Evolutionary conservation across 164 flowering plant species (phyloP), one percentile per base, ranked within the genome.

Genomic region (Sextonia rubra): DNA sequence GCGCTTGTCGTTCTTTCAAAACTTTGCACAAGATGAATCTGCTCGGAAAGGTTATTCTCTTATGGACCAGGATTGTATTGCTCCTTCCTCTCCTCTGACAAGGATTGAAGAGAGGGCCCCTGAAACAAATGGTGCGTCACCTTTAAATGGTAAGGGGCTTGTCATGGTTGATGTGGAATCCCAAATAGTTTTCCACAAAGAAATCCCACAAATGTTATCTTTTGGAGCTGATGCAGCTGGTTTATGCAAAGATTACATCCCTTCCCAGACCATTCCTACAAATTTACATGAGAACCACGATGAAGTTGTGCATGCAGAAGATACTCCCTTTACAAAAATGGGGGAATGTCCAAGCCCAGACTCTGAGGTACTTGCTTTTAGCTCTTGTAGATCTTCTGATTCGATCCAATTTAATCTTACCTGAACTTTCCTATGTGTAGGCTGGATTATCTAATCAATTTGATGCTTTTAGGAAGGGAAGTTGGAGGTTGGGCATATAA

Each of bases 1-100:
- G 77, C 90, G 70, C 71, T 93, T 98, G 98, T 92, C 99, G 37
- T 93, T 86, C 75, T 91, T 96, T 77, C 95, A 88, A 66, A 88
- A 90, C 61, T 82, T 96, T 79, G 99, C 89, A 32, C 89, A 83
- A 73, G 88, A 82, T 75, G 87, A 82, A 44, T 84, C 82, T 79
- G 74, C 47, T 47, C 74, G 83, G 70, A 89, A 82, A 47, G 94
- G 89, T 82, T 85, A 84, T 77, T 94, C 99, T 69, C 88, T 90
- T 65, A 87, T 91, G 77, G 98, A 94, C 77, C 91, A 91, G 78
- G 91, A 88, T 76, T 90, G 86, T 77, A 74, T 79, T 79, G 84
- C 77, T n/a, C 85, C 85, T 76, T 71, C 91, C 60, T 69, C 91
- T 71, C 77, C 80, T 6, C 82, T 80, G 66, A 52, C 79, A 49